A percentile compares a stretch with the other conserved stretches of the same genome.
Evolutionary conservation across 1,139 yeast genomes (phyloP).

Genomic region (Debaryomyces coudertii): DNA sequence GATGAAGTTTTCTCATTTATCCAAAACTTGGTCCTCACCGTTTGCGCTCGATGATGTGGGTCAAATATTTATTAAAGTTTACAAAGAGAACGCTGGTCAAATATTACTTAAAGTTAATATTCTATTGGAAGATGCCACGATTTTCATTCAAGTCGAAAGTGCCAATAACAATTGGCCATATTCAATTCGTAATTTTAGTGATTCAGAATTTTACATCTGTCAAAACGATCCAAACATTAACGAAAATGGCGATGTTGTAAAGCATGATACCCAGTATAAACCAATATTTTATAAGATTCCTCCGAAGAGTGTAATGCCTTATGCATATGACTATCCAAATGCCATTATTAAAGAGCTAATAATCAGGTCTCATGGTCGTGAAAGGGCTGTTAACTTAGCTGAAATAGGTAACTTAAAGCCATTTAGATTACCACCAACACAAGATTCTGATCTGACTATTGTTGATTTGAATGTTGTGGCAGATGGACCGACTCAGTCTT

Average conservation of each 20-base stretch:
- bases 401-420: constrained; percentile 93
- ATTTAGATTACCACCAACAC: constrained; percentile 66
- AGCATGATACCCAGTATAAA: constrained; percentile 55
- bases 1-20: constrained; percentile 60
- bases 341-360: constrained; percentile 82
- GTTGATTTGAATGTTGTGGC: constrained; percentile 93
- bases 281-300: constrained; percentile 83
- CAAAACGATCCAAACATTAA: constrained; percentile 84
- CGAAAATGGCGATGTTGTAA: constrained; percentile 66
- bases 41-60: constrained; percentile 85
- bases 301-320: constrained; percentile 94
- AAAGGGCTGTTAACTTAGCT: constrained; percentile 79
- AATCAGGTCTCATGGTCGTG: constrained; percentile 70
- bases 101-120: constrained; percentile 72
- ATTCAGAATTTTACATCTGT: constrained; percentile 77
- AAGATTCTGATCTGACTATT: constrained; percentile 47
- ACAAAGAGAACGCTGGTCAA: constrained; percentile 66
- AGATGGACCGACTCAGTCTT: constrained; percentile 92
- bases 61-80: constrained; percentile 70
- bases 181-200: constrained; percentile 87
- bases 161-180: constrained; percentile 90
- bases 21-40: constrained; percentile 84
- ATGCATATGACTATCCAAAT: constrained; percentile 97
- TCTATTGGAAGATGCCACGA: constrained; percentile 75
- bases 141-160: constrained; percentile 73